phyloP scores from a whole-genome alignment of 768 basidiomycete genomes.

The Hirschioporus abietinus region DNA sequence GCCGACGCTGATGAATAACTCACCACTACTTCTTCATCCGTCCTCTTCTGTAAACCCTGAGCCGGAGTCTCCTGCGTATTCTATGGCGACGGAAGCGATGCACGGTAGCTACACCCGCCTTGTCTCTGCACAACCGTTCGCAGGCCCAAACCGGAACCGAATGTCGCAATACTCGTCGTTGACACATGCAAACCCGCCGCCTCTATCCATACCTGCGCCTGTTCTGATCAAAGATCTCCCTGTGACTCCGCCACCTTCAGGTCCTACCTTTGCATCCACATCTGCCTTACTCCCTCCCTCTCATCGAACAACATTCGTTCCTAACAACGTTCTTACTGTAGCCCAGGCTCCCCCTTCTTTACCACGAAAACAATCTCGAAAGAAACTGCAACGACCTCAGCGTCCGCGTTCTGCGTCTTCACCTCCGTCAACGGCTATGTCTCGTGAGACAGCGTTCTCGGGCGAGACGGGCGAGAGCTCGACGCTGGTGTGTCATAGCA shows the following conservation, averaged over 20 bases:
- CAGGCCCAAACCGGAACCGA: not conserved
- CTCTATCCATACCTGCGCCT: not conserved
- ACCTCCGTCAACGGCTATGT: not conserved
- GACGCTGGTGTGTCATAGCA: not conserved
- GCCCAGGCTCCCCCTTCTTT: not conserved
- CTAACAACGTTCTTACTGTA: not conserved
- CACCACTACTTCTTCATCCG: not conserved
- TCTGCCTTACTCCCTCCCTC: not conserved
- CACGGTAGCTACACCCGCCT: not conserved
- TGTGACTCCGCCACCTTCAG: not conserved
- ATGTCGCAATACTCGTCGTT: not conserved
- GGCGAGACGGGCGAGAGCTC: not conserved
- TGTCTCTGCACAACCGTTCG: not conserved
- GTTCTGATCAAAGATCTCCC: not conserved
- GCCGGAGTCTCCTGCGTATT: not conserved
- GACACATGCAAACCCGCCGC: not conserved
- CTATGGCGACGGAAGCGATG: not conserved
- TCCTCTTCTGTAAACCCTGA: not conserved
- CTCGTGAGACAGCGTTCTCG: not conserved
- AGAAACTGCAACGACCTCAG: not conserved
- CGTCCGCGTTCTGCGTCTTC: not conserved
- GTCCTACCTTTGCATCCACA: not conserved
- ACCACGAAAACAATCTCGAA: not conserved
- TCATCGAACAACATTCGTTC: not conserved
- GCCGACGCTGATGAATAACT: not conserved